Base-by-base conservation (phyloP, 345 rosid genomes). In the Camelina laxa region DNA sequence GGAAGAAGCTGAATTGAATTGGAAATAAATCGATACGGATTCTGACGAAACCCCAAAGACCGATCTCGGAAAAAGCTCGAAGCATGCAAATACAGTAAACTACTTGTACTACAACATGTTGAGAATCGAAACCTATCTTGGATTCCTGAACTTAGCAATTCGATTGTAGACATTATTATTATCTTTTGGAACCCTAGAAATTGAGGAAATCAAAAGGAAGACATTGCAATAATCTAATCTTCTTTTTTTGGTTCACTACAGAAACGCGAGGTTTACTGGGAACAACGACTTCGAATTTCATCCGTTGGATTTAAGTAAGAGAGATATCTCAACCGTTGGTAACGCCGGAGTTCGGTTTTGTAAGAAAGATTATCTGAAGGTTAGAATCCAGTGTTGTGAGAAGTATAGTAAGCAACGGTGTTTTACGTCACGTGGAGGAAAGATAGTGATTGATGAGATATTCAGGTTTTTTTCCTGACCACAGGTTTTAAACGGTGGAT, bases 151-250 rank as follows among this genome's bases (percentile, higher is more conserved):
- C 80, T 69, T 67, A 74, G 74, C 53, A 79, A 70, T 67, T 83
- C 88, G 67, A 83, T 76, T 38, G 81, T 54, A 35, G 81, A 55
- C 88, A 87, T 87, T 14, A 17, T 86, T 14, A 16, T 45, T 48
- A 7, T 21, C 53, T 58, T 50, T 59, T 4, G 27, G 67, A 81
- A 76, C 76, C 88, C 83, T 77, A 84, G 48, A 72, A 78, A 69
- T 68, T 70, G 30, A 55, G 72, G 62, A 81, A 36, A 71, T n/a
- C 20, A 50, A 57, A 27, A 12, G 36, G 38, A 19, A 38, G 16
- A 10, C 54, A 30, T 41, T 22, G 5, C 21, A 51, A 55, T 45
- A 20, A 60, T 71, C 71, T 67, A 75, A 62, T 67, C 68, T 72
- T 66, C 47, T 66, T 44, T 56, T 27, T 56, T 9, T 61, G 55